Conservation (phyloP, 2,329 filamentous ascomycete species). For the Xenosphaeropsis pyriputrescens region DNA sequence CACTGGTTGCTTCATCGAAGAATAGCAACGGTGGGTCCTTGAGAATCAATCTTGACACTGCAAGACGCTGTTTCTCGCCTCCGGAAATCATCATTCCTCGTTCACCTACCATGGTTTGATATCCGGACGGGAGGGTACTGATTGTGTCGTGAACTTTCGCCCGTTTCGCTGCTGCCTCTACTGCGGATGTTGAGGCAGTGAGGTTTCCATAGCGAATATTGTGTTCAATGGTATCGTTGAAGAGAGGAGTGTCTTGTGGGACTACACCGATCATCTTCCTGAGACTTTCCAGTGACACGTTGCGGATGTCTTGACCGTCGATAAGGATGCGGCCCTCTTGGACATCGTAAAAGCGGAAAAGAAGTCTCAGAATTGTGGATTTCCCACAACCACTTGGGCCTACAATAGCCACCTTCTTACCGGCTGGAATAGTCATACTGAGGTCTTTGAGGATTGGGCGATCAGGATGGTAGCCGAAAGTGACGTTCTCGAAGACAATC, state of each 20-base stretch:
- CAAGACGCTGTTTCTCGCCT: conserved; percentile 84
- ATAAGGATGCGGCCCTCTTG: conserved; percentile 76
- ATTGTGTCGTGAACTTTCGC: conserved; percentile 80
- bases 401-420: conserved; percentile 90
- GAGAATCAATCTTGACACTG: conserved; percentile 67
- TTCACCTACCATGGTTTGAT: conserved; percentile 83
- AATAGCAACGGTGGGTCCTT: conserved; percentile 86
- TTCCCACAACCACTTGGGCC: conserved; percentile 94
- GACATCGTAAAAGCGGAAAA: conserved; percentile 92
- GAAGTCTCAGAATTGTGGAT: conserved; percentile 75
- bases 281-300: conserved; percentile 70
- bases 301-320: conserved; percentile 81
- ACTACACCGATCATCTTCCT: conserved; percentile 84
- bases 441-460: conserved; percentile 78
- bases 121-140: conserved; percentile 68
- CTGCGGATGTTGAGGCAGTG: conserved; percentile 55
- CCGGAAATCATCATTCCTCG: conserved; percentile 94
- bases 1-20: conserved; percentile 90
- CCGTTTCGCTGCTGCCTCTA: conserved; percentile 63
- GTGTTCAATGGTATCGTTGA: conserved; percentile 91
- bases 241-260: conserved; percentile 90
- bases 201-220: conserved; percentile 91
- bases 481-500: conserved; percentile 89
- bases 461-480: conserved; percentile 80
- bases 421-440: conserved; percentile 78